phyloP scores from a whole-genome alignment of 2,329 filamentous ascomycete genomes.

The Rutstroemia sp. region DNA sequence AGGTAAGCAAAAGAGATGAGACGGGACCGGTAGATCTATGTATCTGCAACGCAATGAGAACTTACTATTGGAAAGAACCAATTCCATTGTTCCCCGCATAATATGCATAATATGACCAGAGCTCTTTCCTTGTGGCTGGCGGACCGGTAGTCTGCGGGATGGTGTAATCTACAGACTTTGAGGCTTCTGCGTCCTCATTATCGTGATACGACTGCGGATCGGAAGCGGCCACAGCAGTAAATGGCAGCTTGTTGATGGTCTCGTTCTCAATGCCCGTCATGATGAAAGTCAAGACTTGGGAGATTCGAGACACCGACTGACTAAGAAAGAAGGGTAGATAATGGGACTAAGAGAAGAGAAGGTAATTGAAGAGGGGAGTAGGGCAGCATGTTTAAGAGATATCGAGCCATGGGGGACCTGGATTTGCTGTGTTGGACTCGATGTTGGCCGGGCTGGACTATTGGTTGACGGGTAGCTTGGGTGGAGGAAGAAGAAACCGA shows the following conservation, averaged over 20 bases:
- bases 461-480: too few species aligned
- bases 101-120: constrained; percentile 27
- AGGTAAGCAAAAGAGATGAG: too few species aligned
- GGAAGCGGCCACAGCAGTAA: constrained; percentile 21
- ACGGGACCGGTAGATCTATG: not conserved
- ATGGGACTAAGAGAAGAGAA: too few species aligned
- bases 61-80: constrained; percentile 28
- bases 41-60: not conserved
- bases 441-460: too few species aligned
- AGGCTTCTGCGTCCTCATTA: constrained; percentile 15
- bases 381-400: too few species aligned
- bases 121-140: constrained; percentile 24
- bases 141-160: constrained; percentile 8
- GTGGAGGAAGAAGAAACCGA: too few species aligned
- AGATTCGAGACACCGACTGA: too few species aligned
- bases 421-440: too few species aligned
- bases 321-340: too few species aligned
- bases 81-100: constrained; percentile 29
- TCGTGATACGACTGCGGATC: constrained; percentile 5
- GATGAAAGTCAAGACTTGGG: not conserved
- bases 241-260: constrained; percentile 14
- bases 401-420: too few species aligned
- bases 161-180: not conserved
- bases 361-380: too few species aligned
- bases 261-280: constrained; percentile 4